Conservation (phyloP, 768 basidiomycete species). For the Podaxis carcinomalis region DNA sequence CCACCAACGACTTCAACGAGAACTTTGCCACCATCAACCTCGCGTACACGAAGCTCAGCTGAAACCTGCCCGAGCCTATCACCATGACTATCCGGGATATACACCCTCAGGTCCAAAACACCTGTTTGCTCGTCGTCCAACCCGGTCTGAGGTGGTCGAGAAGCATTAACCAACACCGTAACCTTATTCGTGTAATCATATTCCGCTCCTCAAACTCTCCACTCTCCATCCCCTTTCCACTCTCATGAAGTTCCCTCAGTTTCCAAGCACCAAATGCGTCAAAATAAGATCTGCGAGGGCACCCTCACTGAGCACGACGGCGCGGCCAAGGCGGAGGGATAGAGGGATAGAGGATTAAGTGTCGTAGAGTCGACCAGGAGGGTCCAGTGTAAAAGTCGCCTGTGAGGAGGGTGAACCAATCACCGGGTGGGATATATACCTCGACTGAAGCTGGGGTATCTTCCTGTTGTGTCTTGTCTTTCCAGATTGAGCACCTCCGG, state of each 20-base stretch:
- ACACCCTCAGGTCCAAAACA: background rate
- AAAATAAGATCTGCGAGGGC: background rate
- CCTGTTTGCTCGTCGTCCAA: background rate
- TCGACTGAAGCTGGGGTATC: slow-evolving; percentile 14
- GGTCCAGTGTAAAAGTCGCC: slow-evolving; percentile 24
- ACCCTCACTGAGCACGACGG: slow-evolving; percentile 17
- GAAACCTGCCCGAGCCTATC: background rate
- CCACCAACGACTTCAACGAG: background rate
- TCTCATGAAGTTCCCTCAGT: background rate
- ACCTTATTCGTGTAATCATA: slow-evolving; percentile 2
- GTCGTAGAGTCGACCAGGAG: slow-evolving; percentile 22
- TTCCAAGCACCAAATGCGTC: background rate
- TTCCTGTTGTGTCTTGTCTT: background rate
- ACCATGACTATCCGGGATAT: slow-evolving; percentile 2
- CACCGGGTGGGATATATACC: slow-evolving; percentile 26
- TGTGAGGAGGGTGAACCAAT: slow-evolving; percentile 27
- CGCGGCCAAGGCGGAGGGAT: slow-evolving; percentile 24
- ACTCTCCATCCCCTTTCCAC: background rate
- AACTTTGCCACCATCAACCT: background rate
- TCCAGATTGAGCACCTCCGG: background rate
- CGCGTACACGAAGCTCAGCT: background rate
- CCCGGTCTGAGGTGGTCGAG: background rate
- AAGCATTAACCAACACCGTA: slow-evolving; percentile 3
- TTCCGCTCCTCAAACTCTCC: background rate
- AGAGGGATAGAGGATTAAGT: slow-evolving; percentile 26